phyloP scores from a whole-genome alignment of 805 yeast species.

The Diddensiella caesifluorescens region DNA sequence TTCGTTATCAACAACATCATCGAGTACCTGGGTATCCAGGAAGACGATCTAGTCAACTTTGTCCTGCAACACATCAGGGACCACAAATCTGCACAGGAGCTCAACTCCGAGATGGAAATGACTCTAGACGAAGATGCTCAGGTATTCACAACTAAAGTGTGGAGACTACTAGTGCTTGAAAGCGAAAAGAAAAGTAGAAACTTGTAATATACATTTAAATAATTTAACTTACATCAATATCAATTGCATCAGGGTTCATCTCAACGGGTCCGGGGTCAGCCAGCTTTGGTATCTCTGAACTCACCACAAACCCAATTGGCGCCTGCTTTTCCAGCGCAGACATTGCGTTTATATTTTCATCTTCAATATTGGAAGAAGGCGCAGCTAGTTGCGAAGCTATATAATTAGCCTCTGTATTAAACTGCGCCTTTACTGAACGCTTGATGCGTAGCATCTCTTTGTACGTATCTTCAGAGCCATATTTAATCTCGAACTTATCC shows the following conservation, averaged over 20 bases:
- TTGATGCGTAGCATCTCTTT: conserved; percentile 67
- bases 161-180: conserved; percentile 25
- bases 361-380: conserved; percentile 11
- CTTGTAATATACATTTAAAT: neutral
- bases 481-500: conserved; percentile 65
- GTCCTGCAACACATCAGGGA: conserved; percentile 23
- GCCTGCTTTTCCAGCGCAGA: conserved; percentile 10
- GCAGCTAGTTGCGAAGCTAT: conserved; percentile 11
- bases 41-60: conserved; percentile 31
- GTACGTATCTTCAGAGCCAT: conserved; percentile 67
- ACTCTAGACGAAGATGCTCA: conserved; percentile 44
- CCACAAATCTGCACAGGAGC: conserved; percentile 24
- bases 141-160: conserved; percentile 22
- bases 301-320: conserved; percentile 24
- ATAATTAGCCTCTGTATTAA: conserved; percentile 11
- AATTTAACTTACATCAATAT: conserved; percentile 8
- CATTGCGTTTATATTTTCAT: conserved; percentile 10
- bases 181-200: conserved; percentile 16
- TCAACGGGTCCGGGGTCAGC: neutral
- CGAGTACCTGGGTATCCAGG: conserved; percentile 31
- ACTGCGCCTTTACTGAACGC: conserved; percentile 37
- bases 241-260: conserved; percentile 23
- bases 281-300: neutral
- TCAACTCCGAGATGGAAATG: conserved; percentile 27
- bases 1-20: conserved; percentile 22